Conservation (phyloP, 306 rosid genomes). For the Vicia faba region DNA sequence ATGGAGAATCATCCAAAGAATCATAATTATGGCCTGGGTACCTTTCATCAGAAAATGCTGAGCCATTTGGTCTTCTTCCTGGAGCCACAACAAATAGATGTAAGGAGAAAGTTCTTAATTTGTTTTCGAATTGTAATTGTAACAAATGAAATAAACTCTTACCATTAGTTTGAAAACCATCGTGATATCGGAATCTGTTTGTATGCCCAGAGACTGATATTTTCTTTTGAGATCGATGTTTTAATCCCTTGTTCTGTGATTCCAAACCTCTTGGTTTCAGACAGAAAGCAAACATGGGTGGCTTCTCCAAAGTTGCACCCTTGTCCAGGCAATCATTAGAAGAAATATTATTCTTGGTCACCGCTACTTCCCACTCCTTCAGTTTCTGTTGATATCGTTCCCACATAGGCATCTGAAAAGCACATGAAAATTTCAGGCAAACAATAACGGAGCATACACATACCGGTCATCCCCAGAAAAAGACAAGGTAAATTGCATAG, state of each 20-base stretch:
- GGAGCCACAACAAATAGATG: slow-evolving; percentile 44
- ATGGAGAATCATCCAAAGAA: slow-evolving; percentile 77
- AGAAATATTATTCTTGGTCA: slow-evolving; percentile 49
- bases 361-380: slow-evolving; percentile 78
- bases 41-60: slow-evolving; percentile 63
- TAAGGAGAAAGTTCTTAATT: slow-evolving; percentile 21
- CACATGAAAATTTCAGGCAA: slow-evolving; percentile 28
- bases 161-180: slow-evolving; percentile 71
- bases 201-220: slow-evolving; percentile 65
- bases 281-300: slow-evolving; percentile 93
- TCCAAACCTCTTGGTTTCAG: slow-evolving; percentile 93
- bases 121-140: not conserved
- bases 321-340: slow-evolving; percentile 56
- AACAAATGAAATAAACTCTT: slow-evolving; percentile 30
- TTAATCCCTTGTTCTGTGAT: slow-evolving; percentile 74
- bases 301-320: slow-evolving; percentile 70
- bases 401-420: slow-evolving; percentile 82
- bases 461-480: slow-evolving; percentile 26
- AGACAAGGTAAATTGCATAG: slow-evolving; percentile 15
- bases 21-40: slow-evolving; percentile 67
- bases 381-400: slow-evolving; percentile 73
- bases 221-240: slow-evolving; percentile 80
- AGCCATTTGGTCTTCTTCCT: slow-evolving; percentile 83
- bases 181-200: slow-evolving; percentile 58
- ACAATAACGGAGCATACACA: slow-evolving; percentile 13